These are phyloP conservation scores for Geotrichum citri-aurantii DNA, from an alignment of 1,139 yeast genomes.

Conservation along the genomic window DNA sequence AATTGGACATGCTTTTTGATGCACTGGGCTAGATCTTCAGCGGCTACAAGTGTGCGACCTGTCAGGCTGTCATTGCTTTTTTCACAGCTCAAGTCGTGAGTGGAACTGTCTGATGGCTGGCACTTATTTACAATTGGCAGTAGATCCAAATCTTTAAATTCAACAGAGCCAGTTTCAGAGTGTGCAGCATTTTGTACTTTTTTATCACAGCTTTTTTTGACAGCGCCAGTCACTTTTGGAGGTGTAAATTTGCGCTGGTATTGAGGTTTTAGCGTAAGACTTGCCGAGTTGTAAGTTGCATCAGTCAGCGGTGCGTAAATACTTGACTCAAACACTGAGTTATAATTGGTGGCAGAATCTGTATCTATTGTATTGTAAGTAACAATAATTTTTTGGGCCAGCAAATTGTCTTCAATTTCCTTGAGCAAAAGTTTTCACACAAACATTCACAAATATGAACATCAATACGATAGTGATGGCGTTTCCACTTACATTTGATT, in stretches of 20 bases:
- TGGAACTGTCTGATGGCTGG: background rate
- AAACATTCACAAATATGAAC: too few species aligned
- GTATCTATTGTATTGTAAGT: background rate
- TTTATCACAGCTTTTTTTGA: background rate
- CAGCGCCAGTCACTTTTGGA: background rate
- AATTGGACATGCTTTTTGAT: background rate
- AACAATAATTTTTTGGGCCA: too few species aligned
- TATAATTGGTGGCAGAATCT: background rate
- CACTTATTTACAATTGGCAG: background rate
- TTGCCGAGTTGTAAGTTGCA: background rate
- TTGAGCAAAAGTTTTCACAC: too few species aligned
- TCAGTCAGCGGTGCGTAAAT: background rate
- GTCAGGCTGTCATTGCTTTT: background rate
- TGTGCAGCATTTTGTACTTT: background rate
- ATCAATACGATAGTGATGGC: background rate
- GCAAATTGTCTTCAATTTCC: too few species aligned
- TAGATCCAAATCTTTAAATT: background rate
- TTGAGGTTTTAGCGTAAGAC: background rate
- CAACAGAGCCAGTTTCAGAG: background rate
- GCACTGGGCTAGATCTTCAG: background rate
- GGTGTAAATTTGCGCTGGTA: background rate
- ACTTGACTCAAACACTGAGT: background rate
- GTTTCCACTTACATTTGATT: background rate
- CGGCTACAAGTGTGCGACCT: background rate
- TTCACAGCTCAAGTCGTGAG: background rate